These are phyloP conservation scores for Aspergillus biplanus DNA, from an alignment of 495 filamentous ascomycete species.

Conservation along the genomic window DNA sequence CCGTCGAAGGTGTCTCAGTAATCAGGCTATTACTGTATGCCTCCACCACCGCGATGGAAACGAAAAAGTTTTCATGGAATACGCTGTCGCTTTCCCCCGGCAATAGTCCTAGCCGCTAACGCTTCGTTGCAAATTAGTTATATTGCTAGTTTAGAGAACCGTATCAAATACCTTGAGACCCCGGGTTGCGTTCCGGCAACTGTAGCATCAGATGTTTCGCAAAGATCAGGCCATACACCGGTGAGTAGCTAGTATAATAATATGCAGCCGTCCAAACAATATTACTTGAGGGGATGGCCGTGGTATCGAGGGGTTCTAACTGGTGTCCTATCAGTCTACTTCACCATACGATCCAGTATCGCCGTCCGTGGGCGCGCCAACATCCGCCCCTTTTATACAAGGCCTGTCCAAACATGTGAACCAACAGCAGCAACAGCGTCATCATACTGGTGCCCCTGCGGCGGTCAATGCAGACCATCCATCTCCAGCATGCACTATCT, in stretches of 20 bases:
- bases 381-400: slow-evolving; percentile 4
- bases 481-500: slow-evolving; percentile 14
- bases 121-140: slow-evolving; percentile 22
- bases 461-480: slow-evolving; percentile 3
- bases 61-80: too few species aligned
- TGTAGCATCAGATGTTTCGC: background rate
- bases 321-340: background rate
- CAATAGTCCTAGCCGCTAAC: background rate
- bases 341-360: slow-evolving; percentile 13
- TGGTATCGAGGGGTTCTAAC: background rate
- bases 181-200: slow-evolving; percentile 12
- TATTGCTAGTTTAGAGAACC: slow-evolving; percentile 33
- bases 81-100: too few species aligned
- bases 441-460: background rate
- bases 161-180: slow-evolving; percentile 36
- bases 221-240: slow-evolving; percentile 16
- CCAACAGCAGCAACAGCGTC: slow-evolving; percentile 6
- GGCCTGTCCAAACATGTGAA: background rate
- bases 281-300: background rate
- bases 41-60: background rate
- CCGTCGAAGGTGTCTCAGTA: too few species aligned
- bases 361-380: background rate
- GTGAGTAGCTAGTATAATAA: slow-evolving; percentile 19
- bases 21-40: background rate
- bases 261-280: background rate